These are phyloP conservation scores for Sclerotinia trifoliorum DNA, from an alignment of 2,329 filamentous ascomycete genomes.

Conservation along the genomic window DNA sequence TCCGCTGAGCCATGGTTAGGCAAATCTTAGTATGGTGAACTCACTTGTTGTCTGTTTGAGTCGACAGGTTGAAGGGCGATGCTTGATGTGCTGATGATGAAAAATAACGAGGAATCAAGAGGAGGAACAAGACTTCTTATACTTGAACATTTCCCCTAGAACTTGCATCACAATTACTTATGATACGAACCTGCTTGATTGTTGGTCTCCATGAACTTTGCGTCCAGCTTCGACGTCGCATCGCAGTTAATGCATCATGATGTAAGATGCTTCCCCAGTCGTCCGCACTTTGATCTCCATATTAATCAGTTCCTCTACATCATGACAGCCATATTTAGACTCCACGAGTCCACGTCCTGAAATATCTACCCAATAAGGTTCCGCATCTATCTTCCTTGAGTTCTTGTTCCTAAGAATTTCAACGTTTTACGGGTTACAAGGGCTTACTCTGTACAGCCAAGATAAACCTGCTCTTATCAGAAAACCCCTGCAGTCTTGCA, in stretches of 20 bases:
- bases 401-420: not conserved
- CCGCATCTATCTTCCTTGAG: not conserved
- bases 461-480: slow-evolving; percentile 8
- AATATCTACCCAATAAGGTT: not conserved
- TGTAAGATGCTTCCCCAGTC: not conserved
- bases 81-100: not conserved
- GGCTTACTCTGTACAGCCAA: not conserved
- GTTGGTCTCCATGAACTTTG: not conserved
- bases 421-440: not conserved
- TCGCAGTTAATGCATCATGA: slow-evolving; percentile 7
- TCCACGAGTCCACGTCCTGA: not conserved
- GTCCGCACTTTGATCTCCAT: not conserved
- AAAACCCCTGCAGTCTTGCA: not conserved
- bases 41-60: not conserved
- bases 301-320: not conserved
- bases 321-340: not conserved
- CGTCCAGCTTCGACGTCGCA: not conserved
- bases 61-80: not conserved
- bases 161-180: not conserved
- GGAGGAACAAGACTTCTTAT: not conserved
- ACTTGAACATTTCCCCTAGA: not conserved
- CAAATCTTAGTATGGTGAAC: not conserved
- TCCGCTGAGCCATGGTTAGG: not conserved
- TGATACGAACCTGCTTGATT: not conserved
- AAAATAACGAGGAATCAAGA: not conserved